A percentile compares a stretch with the other conserved stretches of the same genome.
phyloP scores from a whole-genome alignment of 805 yeast genomes.

The Metschnikowia kunwiensis region DNA sequence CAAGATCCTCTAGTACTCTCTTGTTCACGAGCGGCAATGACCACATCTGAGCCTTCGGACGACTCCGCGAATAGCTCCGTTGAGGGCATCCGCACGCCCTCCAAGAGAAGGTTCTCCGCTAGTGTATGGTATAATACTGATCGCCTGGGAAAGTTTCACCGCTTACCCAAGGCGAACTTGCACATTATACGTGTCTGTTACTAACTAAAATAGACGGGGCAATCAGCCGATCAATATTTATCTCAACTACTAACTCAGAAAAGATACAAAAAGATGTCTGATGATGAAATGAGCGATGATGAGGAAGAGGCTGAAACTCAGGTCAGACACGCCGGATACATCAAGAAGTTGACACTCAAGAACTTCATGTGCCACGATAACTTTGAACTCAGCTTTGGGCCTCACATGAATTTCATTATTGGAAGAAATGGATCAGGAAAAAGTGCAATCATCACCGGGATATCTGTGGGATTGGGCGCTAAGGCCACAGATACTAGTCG shows the following conservation, averaged over 20 bases:
- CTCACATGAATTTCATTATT: conserved; percentile 77
- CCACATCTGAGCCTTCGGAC: no score
- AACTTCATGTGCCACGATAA: conserved; percentile 91
- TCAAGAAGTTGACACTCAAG: conserved; percentile 56
- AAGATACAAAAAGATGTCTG: conserved; percentile 10
- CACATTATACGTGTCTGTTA: not conserved
- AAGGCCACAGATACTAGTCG: conserved; percentile 85
- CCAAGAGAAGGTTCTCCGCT: conserved; percentile 9
- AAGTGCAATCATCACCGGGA: conserved; percentile 82
- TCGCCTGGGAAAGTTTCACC: no score
- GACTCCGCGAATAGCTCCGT: conserved; percentile 3
- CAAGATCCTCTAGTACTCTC: no score
- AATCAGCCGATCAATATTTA: conserved; percentile 21
- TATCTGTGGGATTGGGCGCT: conserved; percentile 84
- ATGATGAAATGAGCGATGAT: conserved; percentile 14
- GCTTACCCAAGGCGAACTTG: not conserved
- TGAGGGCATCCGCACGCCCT: conserved; percentile 7
- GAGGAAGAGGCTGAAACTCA: conserved; percentile 19
- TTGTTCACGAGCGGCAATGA: no score
- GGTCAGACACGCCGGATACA: conserved; percentile 56
- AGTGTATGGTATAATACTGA: conserved; percentile 8
- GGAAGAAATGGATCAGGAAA: conserved; percentile 94
- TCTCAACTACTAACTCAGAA: conserved; percentile 17
- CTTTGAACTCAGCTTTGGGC: conserved; percentile 71
- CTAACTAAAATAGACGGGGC: conserved; percentile 16